Conservation (phyloP, 1,284 basidiomycete species). For the Agroathelia rolfsii region DNA sequence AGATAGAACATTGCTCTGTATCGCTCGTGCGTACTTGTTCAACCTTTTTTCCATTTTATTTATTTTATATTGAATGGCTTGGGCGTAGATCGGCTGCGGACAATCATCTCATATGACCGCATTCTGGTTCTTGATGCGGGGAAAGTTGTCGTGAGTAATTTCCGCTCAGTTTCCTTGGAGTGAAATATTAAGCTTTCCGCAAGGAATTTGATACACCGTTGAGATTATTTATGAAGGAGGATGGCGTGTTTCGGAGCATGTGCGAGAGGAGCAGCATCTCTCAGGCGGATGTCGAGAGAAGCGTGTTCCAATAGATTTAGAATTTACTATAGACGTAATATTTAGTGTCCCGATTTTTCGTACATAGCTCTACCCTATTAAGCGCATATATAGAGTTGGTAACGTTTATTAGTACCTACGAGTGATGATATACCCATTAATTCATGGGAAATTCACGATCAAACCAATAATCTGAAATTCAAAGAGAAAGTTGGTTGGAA, state of each 20-base stretch:
- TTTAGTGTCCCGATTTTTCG: too few species aligned
- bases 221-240: slow-evolving; percentile 40
- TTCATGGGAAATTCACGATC: too few species aligned
- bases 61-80: neutral
- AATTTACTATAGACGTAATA: too few species aligned
- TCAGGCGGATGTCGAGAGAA: slow-evolving; percentile 35
- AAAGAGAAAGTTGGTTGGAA: too few species aligned
- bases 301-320: too few species aligned
- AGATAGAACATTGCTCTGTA: slow-evolving; percentile 53
- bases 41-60: slow-evolving; percentile 2
- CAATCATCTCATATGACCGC: slow-evolving; percentile 74
- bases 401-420: too few species aligned
- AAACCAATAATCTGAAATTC: too few species aligned
- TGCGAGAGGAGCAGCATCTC: slow-evolving; percentile 54
- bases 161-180: neutral
- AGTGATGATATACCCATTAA: too few species aligned
- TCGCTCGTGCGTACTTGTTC: slow-evolving; percentile 45
- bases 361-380: too few species aligned
- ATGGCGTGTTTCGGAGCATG: slow-evolving; percentile 58
- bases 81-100: slow-evolving; percentile 54
- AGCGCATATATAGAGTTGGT: too few species aligned
- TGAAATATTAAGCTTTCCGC: neutral
- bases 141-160: slow-evolving; percentile 41
- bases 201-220: slow-evolving; percentile 66
- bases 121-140: slow-evolving; percentile 70